Conservation (phyloP, 345 rosid species). For the Pugionium cornutum region DNA sequence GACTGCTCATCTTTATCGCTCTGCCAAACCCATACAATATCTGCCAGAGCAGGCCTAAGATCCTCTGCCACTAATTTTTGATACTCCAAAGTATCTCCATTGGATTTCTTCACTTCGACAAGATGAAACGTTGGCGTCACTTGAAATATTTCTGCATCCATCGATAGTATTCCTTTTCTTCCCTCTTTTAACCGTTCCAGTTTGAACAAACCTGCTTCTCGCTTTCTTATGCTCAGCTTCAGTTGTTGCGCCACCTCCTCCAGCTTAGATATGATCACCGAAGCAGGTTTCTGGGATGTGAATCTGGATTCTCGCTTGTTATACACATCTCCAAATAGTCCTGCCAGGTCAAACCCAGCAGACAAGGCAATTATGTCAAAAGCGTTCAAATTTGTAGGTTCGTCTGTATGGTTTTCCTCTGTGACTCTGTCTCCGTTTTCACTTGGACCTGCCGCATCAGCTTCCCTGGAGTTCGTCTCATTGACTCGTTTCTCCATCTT, state of each 20-base stretch:
- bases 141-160: conserved; percentile 78
- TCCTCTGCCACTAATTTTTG: conserved; percentile 59
- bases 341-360: conserved; percentile 75
- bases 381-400: conserved; percentile 58
- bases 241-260: conserved; percentile 56
- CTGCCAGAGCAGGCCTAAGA: conserved; percentile 67
- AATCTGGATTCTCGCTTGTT: conserved; percentile 62
- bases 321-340: conserved; percentile 56
- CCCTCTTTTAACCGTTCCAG: conserved; percentile 68
- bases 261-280: conserved; percentile 68
- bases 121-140: conserved; percentile 64
- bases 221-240: conserved; percentile 63
- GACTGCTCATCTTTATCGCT: conserved; percentile 43
- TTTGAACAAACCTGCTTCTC: conserved; percentile 68
- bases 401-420: conserved; percentile 41
- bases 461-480: conserved; percentile 28
- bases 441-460: conserved; percentile 45
- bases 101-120: conserved; percentile 76
- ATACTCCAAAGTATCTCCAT: conserved; percentile 79
- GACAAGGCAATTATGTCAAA: conserved; percentile 75
- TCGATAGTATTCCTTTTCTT: conserved; percentile 60
- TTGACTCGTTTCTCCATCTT: conserved; percentile 47
- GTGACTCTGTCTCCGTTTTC: conserved; percentile 36
- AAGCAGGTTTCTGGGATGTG: conserved; percentile 67
- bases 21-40: conserved; percentile 87